Conservation (phyloP, 768 basidiomycete species). For the Lactifluus piperatus region DNA sequence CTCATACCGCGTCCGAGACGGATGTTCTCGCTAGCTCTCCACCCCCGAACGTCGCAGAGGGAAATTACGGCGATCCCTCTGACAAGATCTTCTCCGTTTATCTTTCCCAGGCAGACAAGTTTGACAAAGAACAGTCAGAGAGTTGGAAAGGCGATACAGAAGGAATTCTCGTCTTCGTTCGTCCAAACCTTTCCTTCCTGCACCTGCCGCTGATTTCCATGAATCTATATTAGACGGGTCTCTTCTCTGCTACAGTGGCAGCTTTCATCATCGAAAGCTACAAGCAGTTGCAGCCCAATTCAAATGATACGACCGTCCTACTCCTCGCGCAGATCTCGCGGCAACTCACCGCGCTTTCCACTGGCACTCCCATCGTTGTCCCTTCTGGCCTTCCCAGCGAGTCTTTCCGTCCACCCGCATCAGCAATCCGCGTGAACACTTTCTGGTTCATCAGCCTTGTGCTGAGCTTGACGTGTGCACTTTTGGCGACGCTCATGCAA, state of each 20-base stretch:
- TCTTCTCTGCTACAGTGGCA: slow-evolving; percentile 24
- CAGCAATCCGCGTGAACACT: slow-evolving; percentile 14
- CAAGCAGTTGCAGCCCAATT: slow-evolving; percentile 16
- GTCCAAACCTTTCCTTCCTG: background rate
- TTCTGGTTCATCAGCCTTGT: slow-evolving; percentile 18
- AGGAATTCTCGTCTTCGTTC: slow-evolving; percentile 20
- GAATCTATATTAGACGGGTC: slow-evolving; percentile 19
- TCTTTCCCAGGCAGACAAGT: slow-evolving; percentile 14
- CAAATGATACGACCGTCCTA: slow-evolving; percentile 2
- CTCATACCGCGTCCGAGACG: background rate
- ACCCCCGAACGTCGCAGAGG: background rate
- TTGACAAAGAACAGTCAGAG: slow-evolving; percentile 14
- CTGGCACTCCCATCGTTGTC: background rate
- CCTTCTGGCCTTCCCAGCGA: background rate
- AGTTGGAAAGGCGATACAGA: slow-evolving; percentile 21
- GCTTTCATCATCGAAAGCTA: slow-evolving; percentile 22
- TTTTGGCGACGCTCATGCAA: slow-evolving; percentile 19
- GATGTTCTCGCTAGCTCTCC: background rate
- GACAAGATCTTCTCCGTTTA: slow-evolving; percentile 16
- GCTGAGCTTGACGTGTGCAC: slow-evolving; percentile 16
- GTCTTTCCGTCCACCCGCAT: background rate
- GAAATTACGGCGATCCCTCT: slow-evolving; percentile 10
- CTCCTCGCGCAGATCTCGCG: slow-evolving; percentile 16
- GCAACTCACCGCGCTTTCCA: slow-evolving; percentile 12
- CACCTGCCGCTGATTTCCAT: background rate